Conservation (phyloP, 1,284 basidiomycete genomes). For the Ganoderma leucocontextum region DNA sequence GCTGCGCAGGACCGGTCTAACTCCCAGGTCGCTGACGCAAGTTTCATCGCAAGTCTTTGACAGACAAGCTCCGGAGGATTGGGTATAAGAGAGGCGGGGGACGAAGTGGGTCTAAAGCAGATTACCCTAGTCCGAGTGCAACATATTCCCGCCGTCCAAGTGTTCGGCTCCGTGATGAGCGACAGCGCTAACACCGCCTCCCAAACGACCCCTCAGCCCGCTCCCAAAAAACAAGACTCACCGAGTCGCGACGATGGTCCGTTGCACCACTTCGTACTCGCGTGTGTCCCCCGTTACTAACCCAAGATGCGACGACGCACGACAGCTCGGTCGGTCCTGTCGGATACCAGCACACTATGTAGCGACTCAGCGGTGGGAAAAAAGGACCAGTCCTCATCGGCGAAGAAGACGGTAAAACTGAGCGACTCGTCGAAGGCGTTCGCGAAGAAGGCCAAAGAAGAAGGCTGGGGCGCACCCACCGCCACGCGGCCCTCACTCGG, state of each 20-base stretch:
- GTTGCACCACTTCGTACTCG: neutral
- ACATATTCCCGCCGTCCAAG: neutral
- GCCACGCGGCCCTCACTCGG: conserved; percentile 29
- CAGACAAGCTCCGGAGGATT: neutral
- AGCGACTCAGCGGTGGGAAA: neutral
- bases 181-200: neutral
- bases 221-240: neutral
- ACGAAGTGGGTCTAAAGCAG: neutral
- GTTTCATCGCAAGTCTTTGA: neutral
- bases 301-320: neutral
- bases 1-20: neutral
- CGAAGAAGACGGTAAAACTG: conserved; percentile 8
- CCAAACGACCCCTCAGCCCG: neutral
- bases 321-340: conserved; percentile 17
- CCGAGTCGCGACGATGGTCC: neutral
- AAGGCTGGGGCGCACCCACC: conserved; percentile 30
- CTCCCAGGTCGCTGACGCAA: neutral
- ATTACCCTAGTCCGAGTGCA: neutral
- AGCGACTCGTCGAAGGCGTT: conserved; percentile 25
- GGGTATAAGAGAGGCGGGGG: neutral
- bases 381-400: neutral
- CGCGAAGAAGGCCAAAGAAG: conserved; percentile 28
- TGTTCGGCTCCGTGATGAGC: neutral
- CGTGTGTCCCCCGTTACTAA: neutral
- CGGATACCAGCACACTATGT: conserved; percentile 14